These are phyloP conservation scores for Volvariella surrecta DNA, from an alignment of 1,284 basidiomycete genomes.

Conservation along the genomic window DNA sequence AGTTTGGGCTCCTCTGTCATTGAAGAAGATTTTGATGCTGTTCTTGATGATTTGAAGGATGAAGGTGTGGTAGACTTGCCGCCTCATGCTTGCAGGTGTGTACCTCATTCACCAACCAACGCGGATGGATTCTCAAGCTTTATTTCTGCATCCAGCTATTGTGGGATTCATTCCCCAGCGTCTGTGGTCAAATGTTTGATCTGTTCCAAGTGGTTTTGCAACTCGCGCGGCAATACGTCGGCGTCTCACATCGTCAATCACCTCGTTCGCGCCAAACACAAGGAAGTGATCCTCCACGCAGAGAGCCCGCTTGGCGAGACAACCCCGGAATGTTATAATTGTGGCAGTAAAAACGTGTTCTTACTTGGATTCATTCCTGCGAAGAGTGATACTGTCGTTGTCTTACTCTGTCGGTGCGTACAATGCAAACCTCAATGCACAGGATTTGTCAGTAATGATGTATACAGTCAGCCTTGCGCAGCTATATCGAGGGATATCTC, in stretches of 20 bases:
- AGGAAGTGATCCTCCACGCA: constrained; percentile 94
- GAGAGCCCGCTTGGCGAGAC: constrained; percentile 96
- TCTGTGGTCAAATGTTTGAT: constrained; percentile 96
- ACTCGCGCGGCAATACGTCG: constrained; percentile 96
- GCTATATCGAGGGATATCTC: constrained; percentile 96
- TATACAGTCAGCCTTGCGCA: constrained; percentile 87
- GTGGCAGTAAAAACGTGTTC: constrained; percentile 99
- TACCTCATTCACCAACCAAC: constrained; percentile 12
- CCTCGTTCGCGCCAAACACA: constrained; percentile 97
- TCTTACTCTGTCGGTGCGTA: constrained; percentile 89
- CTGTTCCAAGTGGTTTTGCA: constrained; percentile 99
- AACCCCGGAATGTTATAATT: constrained; percentile 97
- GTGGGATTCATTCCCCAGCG: constrained; percentile 96
- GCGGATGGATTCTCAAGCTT: constrained; percentile 8
- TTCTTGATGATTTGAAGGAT: constrained; percentile 82
- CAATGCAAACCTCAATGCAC: constrained; percentile 2
- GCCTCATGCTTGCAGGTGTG: constrained; percentile 90
- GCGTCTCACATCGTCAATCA: constrained; percentile 99
- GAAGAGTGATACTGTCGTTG: constrained; percentile 98
- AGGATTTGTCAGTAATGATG: constrained; percentile 8
- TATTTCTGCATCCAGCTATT: constrained; percentile 59
- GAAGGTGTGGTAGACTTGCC: constrained; percentile 80
- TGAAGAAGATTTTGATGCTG: constrained; percentile 82
- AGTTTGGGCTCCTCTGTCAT: constrained; percentile 19
- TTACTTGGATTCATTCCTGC: constrained; percentile 99